phyloP scores from a whole-genome alignment of 495 filamentous ascomycete species.

The Astrothelium subdiscretum region DNA sequence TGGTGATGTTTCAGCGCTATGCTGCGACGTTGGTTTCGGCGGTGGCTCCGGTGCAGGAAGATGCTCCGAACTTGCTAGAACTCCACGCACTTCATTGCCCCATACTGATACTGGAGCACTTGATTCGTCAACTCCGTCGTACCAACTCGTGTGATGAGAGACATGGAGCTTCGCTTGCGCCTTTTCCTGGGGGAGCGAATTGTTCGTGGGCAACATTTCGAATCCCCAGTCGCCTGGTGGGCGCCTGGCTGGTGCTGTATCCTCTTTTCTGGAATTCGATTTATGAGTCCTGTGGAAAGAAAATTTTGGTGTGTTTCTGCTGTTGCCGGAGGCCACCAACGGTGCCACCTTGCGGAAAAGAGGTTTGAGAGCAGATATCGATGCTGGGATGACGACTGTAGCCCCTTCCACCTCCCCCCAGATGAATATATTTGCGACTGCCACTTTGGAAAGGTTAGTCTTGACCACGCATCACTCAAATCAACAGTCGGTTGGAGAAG shows the following conservation, averaged over 20 bases:
- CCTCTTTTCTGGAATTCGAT: background rate
- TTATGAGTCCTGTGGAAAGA: background rate
- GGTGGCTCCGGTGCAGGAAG: background rate
- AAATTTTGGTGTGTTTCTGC: background rate
- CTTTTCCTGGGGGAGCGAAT: background rate
- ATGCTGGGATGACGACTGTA: background rate
- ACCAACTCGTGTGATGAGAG: background rate
- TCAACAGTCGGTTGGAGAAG: background rate
- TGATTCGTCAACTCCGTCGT: background rate
- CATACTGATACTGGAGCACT: background rate
- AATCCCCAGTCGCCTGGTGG: background rate
- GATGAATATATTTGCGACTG: background rate
- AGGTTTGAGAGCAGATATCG: background rate
- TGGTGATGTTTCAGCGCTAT: background rate
- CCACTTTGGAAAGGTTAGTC: background rate
- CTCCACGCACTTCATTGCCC: background rate
- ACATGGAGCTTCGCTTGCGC: background rate
- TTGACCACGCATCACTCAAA: background rate
- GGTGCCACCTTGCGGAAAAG: background rate
- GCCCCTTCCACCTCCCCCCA: background rate
- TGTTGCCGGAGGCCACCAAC: background rate
- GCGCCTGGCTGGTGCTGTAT: background rate
- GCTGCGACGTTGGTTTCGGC: background rate
- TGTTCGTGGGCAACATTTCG: background rate
- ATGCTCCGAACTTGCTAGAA: background rate